phyloP scores from a whole-genome alignment of 768 basidiomycete species.

The Crassisporium funariophilum region DNA sequence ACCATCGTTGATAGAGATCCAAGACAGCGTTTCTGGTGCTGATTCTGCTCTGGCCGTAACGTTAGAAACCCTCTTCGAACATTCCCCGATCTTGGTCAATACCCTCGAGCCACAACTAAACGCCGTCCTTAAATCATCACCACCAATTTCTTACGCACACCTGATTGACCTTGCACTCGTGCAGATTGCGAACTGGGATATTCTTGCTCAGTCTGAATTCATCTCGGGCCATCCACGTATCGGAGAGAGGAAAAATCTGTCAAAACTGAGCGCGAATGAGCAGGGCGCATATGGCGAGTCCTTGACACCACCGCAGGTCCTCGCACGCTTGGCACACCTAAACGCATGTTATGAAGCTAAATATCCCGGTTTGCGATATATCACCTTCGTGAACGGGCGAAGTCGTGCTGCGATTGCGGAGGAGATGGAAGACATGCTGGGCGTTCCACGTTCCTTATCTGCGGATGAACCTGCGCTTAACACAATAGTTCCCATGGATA shows the following conservation, averaged over 20 bases:
- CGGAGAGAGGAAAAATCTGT: conserved; percentile 78
- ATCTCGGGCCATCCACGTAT: conserved; percentile 88
- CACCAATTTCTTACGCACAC: conserved; percentile 45
- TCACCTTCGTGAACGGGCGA: conserved; percentile 91
- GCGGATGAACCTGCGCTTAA: conserved; percentile 42
- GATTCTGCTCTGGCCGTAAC: conserved; percentile 39
- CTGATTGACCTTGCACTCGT: conserved; percentile 58
- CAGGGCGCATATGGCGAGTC: conserved; percentile 56
- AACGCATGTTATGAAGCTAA: conserved; percentile 75
- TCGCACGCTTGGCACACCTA: conserved; percentile 70
- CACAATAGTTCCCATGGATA: conserved; percentile 38
- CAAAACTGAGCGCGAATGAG: conserved; percentile 75
- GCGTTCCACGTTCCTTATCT: conserved; percentile 50
- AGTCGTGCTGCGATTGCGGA: conserved; percentile 67
- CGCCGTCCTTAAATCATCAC: conserved; percentile 24
- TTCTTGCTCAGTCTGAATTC: conserved; percentile 57
- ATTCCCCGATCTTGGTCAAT: conserved; percentile 56
- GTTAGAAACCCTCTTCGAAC: conserved; percentile 55
- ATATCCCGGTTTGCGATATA: conserved; percentile 80
- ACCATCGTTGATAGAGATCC: conserved; percentile 37
- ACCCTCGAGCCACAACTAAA: conserved; percentile 58
- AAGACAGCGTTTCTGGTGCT: conserved; percentile 29
- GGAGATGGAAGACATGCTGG: conserved; percentile 77
- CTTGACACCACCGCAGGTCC: conserved; percentile 72
- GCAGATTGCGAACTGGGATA: conserved; percentile 56